phyloP scores from a whole-genome alignment of 257 asterid genomes.

The Cinchona pubescens region DNA sequence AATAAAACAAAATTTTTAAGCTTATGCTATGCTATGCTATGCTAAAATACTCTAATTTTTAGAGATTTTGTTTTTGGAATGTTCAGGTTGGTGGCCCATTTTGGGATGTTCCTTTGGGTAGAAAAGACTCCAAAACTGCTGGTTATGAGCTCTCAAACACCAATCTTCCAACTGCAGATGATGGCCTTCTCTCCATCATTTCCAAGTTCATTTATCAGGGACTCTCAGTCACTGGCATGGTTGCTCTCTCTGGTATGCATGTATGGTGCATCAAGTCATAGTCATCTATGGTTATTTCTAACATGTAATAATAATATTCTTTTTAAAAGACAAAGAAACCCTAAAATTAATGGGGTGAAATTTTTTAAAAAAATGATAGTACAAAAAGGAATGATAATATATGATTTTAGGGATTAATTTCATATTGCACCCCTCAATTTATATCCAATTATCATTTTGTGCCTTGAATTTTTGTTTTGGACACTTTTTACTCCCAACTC shows the following conservation, averaged over 20 bases:
- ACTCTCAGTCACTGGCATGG: slow-evolving; percentile 82
- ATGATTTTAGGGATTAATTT: no score
- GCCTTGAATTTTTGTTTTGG: no score
- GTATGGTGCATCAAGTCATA: neutral
- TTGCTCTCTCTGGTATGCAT: slow-evolving; percentile 77
- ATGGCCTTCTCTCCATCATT: slow-evolving; percentile 68
- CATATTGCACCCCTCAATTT: no score
- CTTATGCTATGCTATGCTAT: no score
- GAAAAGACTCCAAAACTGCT: slow-evolving; percentile 76
- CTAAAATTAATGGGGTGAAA: no score
- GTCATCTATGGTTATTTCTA: neutral
- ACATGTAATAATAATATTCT: no score
- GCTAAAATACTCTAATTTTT: neutral
- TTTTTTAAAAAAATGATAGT: no score
- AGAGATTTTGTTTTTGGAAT: neutral
- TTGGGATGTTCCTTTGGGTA: slow-evolving; percentile 87
- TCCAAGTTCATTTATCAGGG: slow-evolving; percentile 74
- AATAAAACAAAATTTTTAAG: no score
- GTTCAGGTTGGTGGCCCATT: slow-evolving; percentile 90
- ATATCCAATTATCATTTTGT: no score
- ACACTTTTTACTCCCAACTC: no score
- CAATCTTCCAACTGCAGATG: slow-evolving; percentile 74
- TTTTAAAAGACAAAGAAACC: no score
- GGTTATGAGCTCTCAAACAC: slow-evolving; percentile 55
- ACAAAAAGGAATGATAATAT: no score